Conservation (phyloP, 202 grass and related monocot species). For the Panicum hallii region DNA sequence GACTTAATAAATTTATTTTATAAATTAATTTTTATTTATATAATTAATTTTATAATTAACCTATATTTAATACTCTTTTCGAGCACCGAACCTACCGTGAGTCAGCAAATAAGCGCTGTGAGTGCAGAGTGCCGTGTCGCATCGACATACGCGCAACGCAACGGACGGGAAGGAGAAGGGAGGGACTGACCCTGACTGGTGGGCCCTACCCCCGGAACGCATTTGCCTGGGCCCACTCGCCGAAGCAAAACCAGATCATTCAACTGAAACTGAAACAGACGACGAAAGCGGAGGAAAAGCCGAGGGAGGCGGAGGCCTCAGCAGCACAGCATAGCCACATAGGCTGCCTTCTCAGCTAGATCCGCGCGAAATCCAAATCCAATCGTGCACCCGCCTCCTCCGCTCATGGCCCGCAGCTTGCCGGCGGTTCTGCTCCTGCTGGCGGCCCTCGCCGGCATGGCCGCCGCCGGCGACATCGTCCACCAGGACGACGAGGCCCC, state of each 20-base stretch:
- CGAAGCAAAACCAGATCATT: too few relatives aligned
- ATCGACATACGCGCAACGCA: too few relatives aligned
- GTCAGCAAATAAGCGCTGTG: too few relatives aligned
- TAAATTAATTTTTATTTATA: too few relatives aligned
- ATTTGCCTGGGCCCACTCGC: too few relatives aligned
- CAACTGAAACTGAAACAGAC: background rate
- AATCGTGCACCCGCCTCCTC: background rate
- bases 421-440: conserved; percentile 37
- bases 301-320: background rate
- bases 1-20: too few relatives aligned
- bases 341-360: background rate
- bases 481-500: conserved; percentile 74
- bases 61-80: too few relatives aligned
- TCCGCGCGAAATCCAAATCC: background rate
- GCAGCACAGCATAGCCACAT: too few relatives aligned
- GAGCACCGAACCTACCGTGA: too few relatives aligned
- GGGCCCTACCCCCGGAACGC: too few relatives aligned
- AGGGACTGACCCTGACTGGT: background rate
- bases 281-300: background rate
- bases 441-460: conserved; percentile 49
- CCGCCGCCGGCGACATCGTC: conserved; percentile 71
- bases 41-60: too few relatives aligned
- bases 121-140: too few relatives aligned
- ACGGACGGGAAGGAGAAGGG: background rate
- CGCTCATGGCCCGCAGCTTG: conserved; percentile 40